Conservation (phyloP, 352 stramenopile species). For the Pythium biforme region DNA sequence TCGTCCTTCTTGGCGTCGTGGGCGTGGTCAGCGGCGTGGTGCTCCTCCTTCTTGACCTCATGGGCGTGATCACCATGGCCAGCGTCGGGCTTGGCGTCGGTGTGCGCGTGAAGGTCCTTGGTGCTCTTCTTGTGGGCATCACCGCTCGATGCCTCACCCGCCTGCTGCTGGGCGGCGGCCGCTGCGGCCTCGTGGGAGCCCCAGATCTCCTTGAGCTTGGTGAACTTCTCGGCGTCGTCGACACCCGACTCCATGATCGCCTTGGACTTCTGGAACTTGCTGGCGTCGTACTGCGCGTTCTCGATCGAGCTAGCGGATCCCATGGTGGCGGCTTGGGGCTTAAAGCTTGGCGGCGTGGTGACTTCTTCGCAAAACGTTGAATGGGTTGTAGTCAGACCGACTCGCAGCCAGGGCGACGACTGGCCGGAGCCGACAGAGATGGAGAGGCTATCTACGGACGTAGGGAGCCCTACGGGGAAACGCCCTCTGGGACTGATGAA, state of each 20-base stretch:
- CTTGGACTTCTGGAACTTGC: constrained; percentile 73
- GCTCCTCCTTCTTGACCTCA: neutral
- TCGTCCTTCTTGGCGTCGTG: constrained; percentile 18
- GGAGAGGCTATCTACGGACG: neutral
- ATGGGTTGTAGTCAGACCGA: constrained; percentile 4
- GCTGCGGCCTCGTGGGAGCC: constrained; percentile 23
- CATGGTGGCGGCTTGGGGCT: constrained; percentile 28
- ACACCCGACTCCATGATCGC: constrained; percentile 54
- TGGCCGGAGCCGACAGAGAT: neutral
- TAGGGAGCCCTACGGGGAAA: neutral
- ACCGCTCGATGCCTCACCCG: constrained; percentile 5
- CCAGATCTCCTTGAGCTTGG: constrained; percentile 71
- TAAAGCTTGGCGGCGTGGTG: neutral
- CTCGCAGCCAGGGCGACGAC: neutral
- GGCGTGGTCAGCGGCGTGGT: neutral
- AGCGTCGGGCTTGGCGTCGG: constrained; percentile 7
- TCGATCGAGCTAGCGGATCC: constrained; percentile 55
- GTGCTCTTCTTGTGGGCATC: constrained; percentile 37
- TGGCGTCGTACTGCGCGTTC: constrained; percentile 51
- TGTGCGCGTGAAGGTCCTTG: constrained; percentile 32
- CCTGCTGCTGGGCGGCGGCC: neutral
- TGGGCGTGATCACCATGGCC: constrained; percentile 4
- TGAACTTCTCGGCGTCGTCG: constrained; percentile 69
- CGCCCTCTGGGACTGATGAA: neutral
- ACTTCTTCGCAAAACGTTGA: constrained; percentile 18